A percentile compares a stretch with the other conserved stretches of the same genome.
phyloP scores from a whole-genome alignment of 169 alveolate genomes.

The Plasmodium gaboni region DNA sequence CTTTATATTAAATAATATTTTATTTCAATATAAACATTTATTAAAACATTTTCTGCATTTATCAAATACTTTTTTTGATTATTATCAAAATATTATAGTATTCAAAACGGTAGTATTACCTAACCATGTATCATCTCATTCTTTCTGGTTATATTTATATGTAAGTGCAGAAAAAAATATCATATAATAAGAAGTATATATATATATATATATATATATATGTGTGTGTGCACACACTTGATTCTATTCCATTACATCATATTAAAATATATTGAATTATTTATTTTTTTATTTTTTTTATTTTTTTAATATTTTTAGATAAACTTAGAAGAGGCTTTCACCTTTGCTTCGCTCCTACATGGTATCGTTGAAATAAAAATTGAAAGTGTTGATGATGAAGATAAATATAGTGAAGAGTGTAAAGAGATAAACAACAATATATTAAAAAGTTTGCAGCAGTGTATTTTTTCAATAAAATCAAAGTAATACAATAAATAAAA shows the following conservation, averaged over 20 bases:
- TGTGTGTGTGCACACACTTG: neutral
- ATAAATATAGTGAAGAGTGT: constrained; percentile 40
- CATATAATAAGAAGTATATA: no score
- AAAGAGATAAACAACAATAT: constrained; percentile 11
- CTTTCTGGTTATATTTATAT: constrained; percentile 47
- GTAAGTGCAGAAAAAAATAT: neutral
- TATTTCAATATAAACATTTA: constrained; percentile 31
- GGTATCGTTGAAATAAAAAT: constrained; percentile 46
- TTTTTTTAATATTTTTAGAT: constrained; percentile 7
- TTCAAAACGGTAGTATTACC: constrained; percentile 41
- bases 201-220: no score
- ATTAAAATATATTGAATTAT: neutral
- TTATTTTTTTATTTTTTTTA: neutral
- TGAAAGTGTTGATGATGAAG: constrained; percentile 69
- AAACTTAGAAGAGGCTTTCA: constrained; percentile 38
- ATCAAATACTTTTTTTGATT: constrained; percentile 48
- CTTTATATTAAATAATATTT: constrained; percentile 7
- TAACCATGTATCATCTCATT: neutral
- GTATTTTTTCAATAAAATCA: constrained; percentile 52
- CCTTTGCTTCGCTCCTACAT: constrained; percentile 43
- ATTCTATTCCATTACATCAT: neutral
- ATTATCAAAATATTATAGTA: constrained; percentile 21
- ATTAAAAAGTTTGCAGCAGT: constrained; percentile 31
- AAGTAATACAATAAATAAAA: constrained; percentile 1
- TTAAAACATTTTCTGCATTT: constrained; percentile 22